Evolutionary conservation across 148 eudicot species (phyloP).

Genomic region (Chenopodium album): DNA sequence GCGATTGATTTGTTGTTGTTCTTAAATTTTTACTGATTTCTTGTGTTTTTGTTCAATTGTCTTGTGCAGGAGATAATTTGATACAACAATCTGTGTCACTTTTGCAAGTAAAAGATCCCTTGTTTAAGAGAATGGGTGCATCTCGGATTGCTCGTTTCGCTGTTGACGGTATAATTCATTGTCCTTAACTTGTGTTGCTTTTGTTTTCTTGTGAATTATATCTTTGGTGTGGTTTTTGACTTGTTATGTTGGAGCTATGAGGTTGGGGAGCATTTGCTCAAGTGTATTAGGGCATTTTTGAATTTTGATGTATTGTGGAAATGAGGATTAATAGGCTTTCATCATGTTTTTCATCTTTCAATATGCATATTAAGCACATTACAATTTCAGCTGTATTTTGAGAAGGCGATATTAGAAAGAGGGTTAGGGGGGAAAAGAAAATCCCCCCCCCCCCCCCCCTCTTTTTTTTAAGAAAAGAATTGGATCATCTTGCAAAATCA

Average conservation of each 20-base stretch:
- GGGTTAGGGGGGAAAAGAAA: too few species aligned
- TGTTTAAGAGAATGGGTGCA: slow-evolving; percentile 96
- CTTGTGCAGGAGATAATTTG: slow-evolving; percentile 72
- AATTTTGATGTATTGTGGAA: neutral
- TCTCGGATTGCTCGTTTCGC: slow-evolving; percentile 91
- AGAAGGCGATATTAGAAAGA: too few species aligned
- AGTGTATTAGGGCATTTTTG: neutral
- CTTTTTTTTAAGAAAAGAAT: neutral
- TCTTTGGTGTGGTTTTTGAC: neutral
- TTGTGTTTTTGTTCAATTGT: slow-evolving; percentile 4
- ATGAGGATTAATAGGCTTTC: neutral
- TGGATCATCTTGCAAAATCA: neutral
- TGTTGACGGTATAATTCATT: slow-evolving; percentile 53
- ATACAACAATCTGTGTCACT: slow-evolving; percentile 86
- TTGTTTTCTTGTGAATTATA: neutral
- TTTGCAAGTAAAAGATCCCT: slow-evolving; percentile 88
- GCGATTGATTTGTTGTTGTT: neutral
- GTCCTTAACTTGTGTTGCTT: neutral
- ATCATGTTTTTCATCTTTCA: neutral
- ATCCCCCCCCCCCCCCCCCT: too few species aligned
- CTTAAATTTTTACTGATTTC: neutral
- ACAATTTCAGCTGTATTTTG: neutral
- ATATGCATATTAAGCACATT: neutral
- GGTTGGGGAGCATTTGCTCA: neutral
- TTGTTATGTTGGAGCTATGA: neutral